Base-by-base conservation (phyloP, 768 basidiomycete species). In the Tulasnella sp. region DNA sequence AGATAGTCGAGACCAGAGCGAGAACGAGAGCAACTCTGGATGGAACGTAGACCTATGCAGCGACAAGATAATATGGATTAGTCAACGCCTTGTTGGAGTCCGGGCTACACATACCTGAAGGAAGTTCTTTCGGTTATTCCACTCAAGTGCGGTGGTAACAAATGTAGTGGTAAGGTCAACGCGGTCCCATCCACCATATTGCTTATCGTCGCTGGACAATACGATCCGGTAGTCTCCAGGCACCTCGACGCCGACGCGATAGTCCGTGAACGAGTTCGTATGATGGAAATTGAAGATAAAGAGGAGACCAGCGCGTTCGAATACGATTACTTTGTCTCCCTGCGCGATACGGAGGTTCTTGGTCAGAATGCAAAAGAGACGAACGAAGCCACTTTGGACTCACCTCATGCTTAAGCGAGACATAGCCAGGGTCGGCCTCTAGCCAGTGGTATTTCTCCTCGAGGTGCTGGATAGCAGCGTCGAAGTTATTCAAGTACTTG, bases 241-340 rank as follows among this genome's bases (percentile, higher is more conserved):
- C 74, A 85, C 89, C 46, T 98, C 92, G 31, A 97, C 90, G 7
- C 98, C 98, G 75, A 99, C 92, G 72, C 96, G 91, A 86, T 98
- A 99, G 85, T 98, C 96, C 71, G 92, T 91, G 87, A 92, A 99
- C 80, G 96, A 97, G 56, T 94, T 85, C n/a, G 89, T 90, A 7
- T 95, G 92, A 87, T 98, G 92, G 89, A 99, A 97, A 86, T 99
- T 99, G 90, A 98, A 99, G 82, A 99, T 88, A 87, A 98, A 99
- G 71, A 99, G 86, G 62, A 99, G 88, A 42, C 95, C 94, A 27
- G 94, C 96, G 75, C 98, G 93, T 87, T 99, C 98, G 84, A 91
- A 98, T 8, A 94, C 96, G 83, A 99, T 87, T 81, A 97, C 89
- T 87, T 98, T 99, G 89, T 99, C 98, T 14, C 80, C 85, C 84